Percentiles rank a stretch among this genome's conserved stretches.
Evolutionary conservation across 768 basidiomycete genomes (phyloP).

Genomic region (Macrolepiota fuliginosa): DNA sequence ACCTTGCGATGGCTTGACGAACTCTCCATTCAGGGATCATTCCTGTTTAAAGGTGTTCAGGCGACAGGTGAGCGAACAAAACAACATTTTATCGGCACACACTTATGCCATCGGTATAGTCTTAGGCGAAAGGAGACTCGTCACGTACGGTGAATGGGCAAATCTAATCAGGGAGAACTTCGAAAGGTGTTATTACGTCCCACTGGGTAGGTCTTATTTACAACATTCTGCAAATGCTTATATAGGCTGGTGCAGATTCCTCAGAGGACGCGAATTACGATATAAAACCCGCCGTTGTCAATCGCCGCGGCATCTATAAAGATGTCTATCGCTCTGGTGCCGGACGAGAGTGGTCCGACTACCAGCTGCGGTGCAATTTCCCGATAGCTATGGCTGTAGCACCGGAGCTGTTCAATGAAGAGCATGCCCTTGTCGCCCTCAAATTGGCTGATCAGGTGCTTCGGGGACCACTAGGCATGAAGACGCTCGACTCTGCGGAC

Average conservation of each 20-base stretch:
- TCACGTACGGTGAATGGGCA: slow-evolving; percentile 91
- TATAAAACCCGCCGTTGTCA: slow-evolving; percentile 67
- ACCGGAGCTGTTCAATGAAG: slow-evolving; percentile 86
- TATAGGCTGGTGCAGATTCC: slow-evolving; percentile 46
- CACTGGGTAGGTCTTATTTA: not conserved
- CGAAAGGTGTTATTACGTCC: slow-evolving; percentile 76
- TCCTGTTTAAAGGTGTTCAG: slow-evolving; percentile 90
- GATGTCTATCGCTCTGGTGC: slow-evolving; percentile 90
- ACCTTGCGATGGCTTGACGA: slow-evolving; percentile 85
- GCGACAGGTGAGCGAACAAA: slow-evolving; percentile 58
- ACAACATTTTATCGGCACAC: not conserved
- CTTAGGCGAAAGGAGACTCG: slow-evolving; percentile 58
- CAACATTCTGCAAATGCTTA: not conserved
- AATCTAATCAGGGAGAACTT: slow-evolving; percentile 83
- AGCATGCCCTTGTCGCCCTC: slow-evolving; percentile 78
- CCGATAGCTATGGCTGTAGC: slow-evolving; percentile 97
- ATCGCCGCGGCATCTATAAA: slow-evolving; percentile 96
- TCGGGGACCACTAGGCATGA: slow-evolving; percentile 93
- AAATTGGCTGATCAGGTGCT: slow-evolving; percentile 78
- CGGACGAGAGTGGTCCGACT: slow-evolving; percentile 94
- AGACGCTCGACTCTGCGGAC: slow-evolving; percentile 87
- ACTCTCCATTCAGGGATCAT: slow-evolving; percentile 60
- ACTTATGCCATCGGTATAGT: slow-evolving; percentile 42
- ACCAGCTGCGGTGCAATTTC: slow-evolving; percentile 92
- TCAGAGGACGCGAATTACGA: slow-evolving; percentile 68